These are phyloP conservation scores for Paecilomyces sp. DNA, from an alignment of 2,329 filamentous ascomycete species.

Conservation along the genomic window DNA sequence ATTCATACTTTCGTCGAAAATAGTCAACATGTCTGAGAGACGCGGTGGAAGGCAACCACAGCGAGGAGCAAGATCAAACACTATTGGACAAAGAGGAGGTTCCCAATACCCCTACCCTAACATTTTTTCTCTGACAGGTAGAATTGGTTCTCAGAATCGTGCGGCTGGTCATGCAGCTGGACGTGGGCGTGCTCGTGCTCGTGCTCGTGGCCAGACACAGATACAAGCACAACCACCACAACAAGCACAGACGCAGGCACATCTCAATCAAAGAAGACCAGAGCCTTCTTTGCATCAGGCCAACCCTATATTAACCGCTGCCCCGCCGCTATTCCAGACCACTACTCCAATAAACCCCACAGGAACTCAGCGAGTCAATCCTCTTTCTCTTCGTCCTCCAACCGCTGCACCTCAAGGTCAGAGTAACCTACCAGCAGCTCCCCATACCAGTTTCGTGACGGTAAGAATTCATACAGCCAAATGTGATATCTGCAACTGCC, in stretches of 20 bases:
- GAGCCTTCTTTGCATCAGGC: background rate
- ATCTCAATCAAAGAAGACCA: background rate
- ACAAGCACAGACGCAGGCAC: background rate
- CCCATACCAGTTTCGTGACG: constrained; percentile 14
- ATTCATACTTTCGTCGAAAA: background rate
- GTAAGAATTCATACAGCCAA: constrained; percentile 28
- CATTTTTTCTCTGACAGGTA: background rate
- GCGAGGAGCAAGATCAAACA: background rate
- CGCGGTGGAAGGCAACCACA: background rate
- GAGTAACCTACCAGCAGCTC: background rate
- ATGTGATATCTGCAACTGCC: constrained; percentile 29
- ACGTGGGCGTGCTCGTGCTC: background rate
- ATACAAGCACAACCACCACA: background rate
- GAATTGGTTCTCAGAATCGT: background rate
- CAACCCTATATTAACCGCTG: background rate
- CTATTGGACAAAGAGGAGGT: background rate
- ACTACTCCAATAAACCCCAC: background rate
- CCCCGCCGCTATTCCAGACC: background rate
- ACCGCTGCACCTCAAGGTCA: constrained; percentile 1
- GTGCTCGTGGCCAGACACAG: background rate
- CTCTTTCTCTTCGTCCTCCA: constrained; percentile 2
- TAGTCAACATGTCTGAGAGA: background rate
- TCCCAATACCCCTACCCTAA: background rate
- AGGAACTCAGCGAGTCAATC: background rate
- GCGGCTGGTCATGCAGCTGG: background rate